A percentile compares a stretch with the other conserved stretches of the same genome.
Evolutionary conservation across 139 green algal genomes (phyloP).

Genomic region (Haematococcus lacustris): DNA sequence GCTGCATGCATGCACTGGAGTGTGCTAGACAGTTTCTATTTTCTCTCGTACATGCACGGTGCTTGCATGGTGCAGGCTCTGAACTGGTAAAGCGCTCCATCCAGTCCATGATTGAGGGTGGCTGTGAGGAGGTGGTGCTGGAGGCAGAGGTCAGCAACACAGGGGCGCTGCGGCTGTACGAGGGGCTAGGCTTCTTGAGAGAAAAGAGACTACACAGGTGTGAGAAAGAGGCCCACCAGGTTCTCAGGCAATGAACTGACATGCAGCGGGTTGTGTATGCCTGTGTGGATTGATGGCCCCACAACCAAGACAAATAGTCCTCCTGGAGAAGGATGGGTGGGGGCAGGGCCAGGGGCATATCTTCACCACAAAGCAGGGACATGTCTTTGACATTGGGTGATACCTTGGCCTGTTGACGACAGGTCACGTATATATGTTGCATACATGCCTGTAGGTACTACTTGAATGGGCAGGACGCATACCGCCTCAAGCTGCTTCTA

Average conservation of each 20-base stretch:
- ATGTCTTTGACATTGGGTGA: neutral
- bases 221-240: neutral
- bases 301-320: neutral
- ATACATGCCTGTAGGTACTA: constrained; percentile 79
- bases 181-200: constrained; percentile 91
- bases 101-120: constrained; percentile 52
- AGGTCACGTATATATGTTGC: neutral
- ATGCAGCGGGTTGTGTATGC: too few species aligned
- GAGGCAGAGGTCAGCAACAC: constrained; percentile 94
- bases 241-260: neutral
- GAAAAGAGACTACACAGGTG: constrained; percentile 89
- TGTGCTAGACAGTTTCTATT: too few species aligned
- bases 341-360: neutral
- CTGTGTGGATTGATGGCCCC: neutral
- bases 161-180: constrained; percentile 88
- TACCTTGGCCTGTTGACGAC: neutral
- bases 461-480: constrained; percentile 89
- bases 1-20: too few species aligned
- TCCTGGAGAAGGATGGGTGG: neutral
- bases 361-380: neutral
- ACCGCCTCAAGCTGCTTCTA: constrained; percentile 91
- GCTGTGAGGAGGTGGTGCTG: constrained; percentile 81
- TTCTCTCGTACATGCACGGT: too few species aligned
- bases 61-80: constrained; percentile 63
- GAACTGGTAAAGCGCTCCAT: constrained; percentile 70